Percentiles rank a stretch among this genome's conserved stretches.
Evolutionary conservation across 352 stramenopile genomes (phyloP).

Genomic region (Elongisporangium senticosum): DNA sequence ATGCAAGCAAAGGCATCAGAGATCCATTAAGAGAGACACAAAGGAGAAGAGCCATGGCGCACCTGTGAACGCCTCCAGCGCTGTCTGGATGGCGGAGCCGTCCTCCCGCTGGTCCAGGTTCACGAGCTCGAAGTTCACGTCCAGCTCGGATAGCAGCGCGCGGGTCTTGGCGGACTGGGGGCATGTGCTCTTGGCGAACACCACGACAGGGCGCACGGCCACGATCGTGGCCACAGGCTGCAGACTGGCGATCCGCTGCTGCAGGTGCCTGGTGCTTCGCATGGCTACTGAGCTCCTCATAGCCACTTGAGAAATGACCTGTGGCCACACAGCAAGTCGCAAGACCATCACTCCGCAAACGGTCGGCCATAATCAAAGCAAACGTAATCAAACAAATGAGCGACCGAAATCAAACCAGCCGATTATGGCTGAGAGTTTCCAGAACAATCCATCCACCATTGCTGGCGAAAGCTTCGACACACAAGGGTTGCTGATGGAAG

Average conservation of each 20-base stretch:
- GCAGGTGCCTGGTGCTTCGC: slow-evolving; percentile 5
- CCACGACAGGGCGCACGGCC: slow-evolving; percentile 6
- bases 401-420: background rate
- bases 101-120: slow-evolving; percentile 9
- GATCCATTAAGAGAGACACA: background rate
- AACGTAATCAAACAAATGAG: background rate
- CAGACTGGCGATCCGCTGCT: background rate
- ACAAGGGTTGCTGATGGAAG: too few species aligned
- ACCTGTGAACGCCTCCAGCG: slow-evolving; percentile 6
- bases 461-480: too few species aligned
- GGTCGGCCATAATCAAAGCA: background rate
- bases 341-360: background rate
- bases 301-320: background rate
- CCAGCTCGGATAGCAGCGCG: slow-evolving; percentile 3
- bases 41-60: background rate
- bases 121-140: slow-evolving; percentile 6
- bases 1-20: background rate
- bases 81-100: slow-evolving; percentile 6
- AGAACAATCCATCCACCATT: background rate
- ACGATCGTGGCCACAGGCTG: slow-evolving; percentile 8
- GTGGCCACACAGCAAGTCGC: background rate
- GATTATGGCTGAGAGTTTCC: background rate
- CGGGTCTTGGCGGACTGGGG: slow-evolving; percentile 57
- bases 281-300: background rate
- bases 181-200: slow-evolving; percentile 86